A percentile compares a stretch with the other conserved stretches of the same genome.
These are phyloP conservation scores for Trichoderma virens DNA, from an alignment of 495 filamentous ascomycete species.

Conservation along the genomic window DNA sequence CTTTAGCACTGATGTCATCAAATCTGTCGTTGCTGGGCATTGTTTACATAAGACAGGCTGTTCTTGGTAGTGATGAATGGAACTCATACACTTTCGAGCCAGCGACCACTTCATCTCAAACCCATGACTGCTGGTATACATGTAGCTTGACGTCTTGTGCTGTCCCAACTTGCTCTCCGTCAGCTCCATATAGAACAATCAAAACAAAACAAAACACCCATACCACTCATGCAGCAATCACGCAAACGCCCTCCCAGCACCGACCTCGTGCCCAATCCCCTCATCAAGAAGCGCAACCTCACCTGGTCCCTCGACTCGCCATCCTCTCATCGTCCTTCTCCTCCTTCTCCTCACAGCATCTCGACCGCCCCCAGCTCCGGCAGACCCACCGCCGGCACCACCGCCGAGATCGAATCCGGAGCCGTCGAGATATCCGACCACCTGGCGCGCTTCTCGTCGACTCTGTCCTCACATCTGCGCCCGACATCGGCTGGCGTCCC, in stretches of 20 bases:
- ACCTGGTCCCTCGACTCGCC: constrained; percentile 24
- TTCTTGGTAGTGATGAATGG: too few species aligned
- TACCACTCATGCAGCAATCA: not conserved
- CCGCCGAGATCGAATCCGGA: constrained; percentile 53
- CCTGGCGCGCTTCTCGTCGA: constrained; percentile 41
- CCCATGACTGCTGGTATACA: too few species aligned
- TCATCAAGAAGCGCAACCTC: constrained; percentile 30
- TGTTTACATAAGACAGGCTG: too few species aligned
- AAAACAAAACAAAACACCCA: not conserved
- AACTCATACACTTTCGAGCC: too few species aligned
- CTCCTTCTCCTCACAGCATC: not conserved
- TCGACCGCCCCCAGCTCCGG: not conserved
- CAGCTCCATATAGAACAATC: too few species aligned
- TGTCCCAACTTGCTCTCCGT: too few species aligned
- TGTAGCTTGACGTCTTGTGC: too few species aligned
- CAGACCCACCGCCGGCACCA: constrained; percentile 3
- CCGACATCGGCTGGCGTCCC: constrained; percentile 22
- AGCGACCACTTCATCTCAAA: too few species aligned
- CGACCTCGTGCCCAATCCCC: constrained; percentile 12
- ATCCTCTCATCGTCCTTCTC: constrained; percentile 7
- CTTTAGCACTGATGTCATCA: too few species aligned
- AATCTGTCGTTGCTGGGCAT: too few species aligned
- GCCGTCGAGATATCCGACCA: constrained; percentile 44
- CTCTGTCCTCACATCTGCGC: constrained; percentile 26
- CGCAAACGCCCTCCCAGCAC: constrained; percentile 7